Evolutionary conservation across 768 basidiomycete genomes (phyloP).

Genomic region (Russula ochroleuca): DNA sequence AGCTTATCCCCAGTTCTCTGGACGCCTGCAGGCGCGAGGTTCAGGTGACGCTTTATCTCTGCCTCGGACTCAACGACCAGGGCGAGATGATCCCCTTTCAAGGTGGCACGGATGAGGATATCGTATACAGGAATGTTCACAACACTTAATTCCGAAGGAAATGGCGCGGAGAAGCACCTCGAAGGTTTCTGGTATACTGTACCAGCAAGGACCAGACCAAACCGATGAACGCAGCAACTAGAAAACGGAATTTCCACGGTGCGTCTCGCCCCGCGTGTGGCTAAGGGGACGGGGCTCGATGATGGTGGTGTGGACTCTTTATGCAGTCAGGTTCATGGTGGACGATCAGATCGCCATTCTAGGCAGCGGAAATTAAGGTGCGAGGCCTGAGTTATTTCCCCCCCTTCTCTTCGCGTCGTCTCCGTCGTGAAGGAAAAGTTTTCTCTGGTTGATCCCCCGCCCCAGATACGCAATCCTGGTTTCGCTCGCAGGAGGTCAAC

Average conservation of each 20-base stretch:
- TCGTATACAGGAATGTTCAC: constrained; percentile 56
- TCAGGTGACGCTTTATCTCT: constrained; percentile 55
- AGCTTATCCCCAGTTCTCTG: constrained; percentile 41
- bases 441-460: background rate
- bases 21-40: constrained; percentile 59
- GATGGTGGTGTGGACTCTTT: background rate
- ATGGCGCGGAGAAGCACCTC: constrained; percentile 45
- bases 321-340: constrained; percentile 57
- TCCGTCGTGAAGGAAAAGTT: background rate
- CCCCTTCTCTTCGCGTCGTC: background rate
- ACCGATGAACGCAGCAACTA: constrained; percentile 60
- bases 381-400: background rate
- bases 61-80: constrained; percentile 54
- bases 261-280: constrained; percentile 22
- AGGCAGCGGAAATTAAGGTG: constrained; percentile 67
- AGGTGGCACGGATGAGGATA: constrained; percentile 60
- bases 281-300: background rate
- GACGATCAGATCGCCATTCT: constrained; percentile 62
- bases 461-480: constrained; percentile 63
- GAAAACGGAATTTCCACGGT: constrained; percentile 69
- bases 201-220: constrained; percentile 59
- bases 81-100: constrained; percentile 53
- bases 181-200: constrained; percentile 58
- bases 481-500: constrained; percentile 68
- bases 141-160: constrained; percentile 42